A percentile compares a stretch with the other conserved stretches of the same genome.
phyloP scores from a whole-genome alignment of 179 eudicot genomes.

The Spergularia azorica region DNA sequence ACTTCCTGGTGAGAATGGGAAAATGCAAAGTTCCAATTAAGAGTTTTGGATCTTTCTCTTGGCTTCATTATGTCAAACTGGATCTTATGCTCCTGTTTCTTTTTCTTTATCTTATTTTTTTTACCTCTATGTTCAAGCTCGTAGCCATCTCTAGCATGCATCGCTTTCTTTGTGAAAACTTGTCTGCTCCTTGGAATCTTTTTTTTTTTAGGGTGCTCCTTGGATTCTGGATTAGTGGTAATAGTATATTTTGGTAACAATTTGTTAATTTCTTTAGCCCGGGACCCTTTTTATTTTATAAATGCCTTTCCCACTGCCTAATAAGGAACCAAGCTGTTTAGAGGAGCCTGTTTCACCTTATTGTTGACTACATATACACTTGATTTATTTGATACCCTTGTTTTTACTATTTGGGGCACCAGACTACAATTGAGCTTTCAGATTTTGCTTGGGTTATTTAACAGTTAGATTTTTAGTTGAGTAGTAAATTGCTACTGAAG shows the following conservation, averaged over 20 bases:
- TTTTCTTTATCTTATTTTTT: too few relatives aligned
- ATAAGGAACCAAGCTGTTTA: neutral
- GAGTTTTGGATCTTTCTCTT: neutral
- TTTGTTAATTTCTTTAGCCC: neutral
- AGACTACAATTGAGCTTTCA: neutral
- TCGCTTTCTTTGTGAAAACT: neutral
- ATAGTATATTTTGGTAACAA: too few relatives aligned
- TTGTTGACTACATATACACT: too few relatives aligned
- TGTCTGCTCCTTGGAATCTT: neutral
- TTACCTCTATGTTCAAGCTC: neutral
- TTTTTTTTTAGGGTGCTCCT: neutral
- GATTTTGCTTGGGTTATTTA: neutral
- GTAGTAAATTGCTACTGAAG: neutral
- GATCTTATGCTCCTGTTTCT: too few relatives aligned
- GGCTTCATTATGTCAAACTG: neutral
- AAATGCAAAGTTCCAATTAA: neutral
- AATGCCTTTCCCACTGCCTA: neutral
- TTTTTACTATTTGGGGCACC: neutral
- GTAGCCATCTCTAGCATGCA: neutral
- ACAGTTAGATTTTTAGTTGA: neutral
- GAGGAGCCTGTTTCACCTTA: too few relatives aligned
- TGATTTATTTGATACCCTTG: neutral
- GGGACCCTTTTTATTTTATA: neutral
- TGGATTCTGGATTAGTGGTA: too few relatives aligned
- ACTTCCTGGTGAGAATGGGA: conserved; percentile 65